phyloP scores from a whole-genome alignment of 225 moss, liverwort and hornwort species.

The Pseudisothecium myosuroides region DNA sequence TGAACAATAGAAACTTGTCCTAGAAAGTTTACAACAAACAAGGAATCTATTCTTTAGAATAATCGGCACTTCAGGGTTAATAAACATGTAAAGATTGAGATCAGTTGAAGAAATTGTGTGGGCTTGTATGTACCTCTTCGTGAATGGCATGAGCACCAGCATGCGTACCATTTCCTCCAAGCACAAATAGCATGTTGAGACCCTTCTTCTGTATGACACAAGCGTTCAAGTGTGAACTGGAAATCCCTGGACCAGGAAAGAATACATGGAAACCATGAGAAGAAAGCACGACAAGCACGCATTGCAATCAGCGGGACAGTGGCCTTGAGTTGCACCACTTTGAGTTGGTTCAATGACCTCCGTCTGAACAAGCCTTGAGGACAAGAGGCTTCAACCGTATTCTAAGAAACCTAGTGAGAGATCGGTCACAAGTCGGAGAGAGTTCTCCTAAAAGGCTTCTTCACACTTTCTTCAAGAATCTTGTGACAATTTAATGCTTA shows the following conservation, averaged over 20 bases:
- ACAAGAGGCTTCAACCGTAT: not conserved
- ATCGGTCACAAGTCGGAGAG: not conserved
- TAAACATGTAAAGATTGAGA: not conserved
- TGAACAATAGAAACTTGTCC: not conserved
- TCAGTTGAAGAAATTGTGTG: not conserved
- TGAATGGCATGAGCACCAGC: constrained; percentile 84
- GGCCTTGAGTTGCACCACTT: not conserved
- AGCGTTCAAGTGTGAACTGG: constrained; percentile 13
- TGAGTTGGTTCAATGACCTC: not conserved
- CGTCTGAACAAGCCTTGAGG: not conserved
- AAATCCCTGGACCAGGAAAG: constrained; percentile 15
- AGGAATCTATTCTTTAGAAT: not conserved
- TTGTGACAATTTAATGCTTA: not conserved
- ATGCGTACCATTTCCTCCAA: constrained; percentile 95
- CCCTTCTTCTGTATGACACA: constrained; percentile 52
- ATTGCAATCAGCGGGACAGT: not conserved
- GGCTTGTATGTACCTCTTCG: constrained; percentile 50
- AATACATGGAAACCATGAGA: not conserved
- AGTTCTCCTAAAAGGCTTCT: not conserved
- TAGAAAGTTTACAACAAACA: not conserved
- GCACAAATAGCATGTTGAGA: constrained; percentile 91
- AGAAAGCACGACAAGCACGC: not conserved
- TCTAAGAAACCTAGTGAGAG: not conserved
- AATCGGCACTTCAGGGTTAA: not conserved
- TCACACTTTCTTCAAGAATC: not conserved